Evolutionary conservation across 352 stramenopile genomes (phyloP), one percentile per base, ranked within the genome.

Genomic region (Globisporangium paddicum): DNA sequence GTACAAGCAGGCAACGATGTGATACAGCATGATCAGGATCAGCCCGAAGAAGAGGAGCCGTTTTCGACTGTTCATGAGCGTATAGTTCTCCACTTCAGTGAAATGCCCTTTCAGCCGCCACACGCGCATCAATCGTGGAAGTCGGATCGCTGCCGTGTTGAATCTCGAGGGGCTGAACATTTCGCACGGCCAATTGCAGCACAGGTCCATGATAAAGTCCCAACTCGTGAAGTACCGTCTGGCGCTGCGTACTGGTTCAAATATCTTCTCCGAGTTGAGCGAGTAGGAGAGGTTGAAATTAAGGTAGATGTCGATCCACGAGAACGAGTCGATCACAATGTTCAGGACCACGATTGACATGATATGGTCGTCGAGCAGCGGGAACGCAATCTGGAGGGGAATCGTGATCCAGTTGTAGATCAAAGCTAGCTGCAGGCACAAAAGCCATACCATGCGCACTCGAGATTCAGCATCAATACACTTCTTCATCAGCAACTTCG

Each of bases 321-420:
- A 61, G 1, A 80, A n/a, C 10, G 62, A 25, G 45, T 85, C 75
- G 2, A 55, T 52, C 8, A 67, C n/a, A 16, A 67, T 5, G 41
- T 82, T 79, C 19, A 80, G 16, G 14, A 62, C 52, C 21, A 63
- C 60, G 28, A 86, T 62, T 37, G 64, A 61, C 54, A 64, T 72
- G 28, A 60, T 64, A 50, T 68, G 52, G 51, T 62, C 35, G 28
- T 70, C 45, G 53, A 72, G 46, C 3, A 87, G 51, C 25, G 62
- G 51, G 47, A 87, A 87, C 13, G 73, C 65, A 13, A 87, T 72
- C 35, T 82, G 68, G 3, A 86, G 55, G 0, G 75, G 77, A 6
- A 85, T 51, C 14, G 72, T 42, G 3, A 83, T 58, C 78, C 75
- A 86, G 52, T 86, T 82, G 67, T 85, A 86, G 54, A 69, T 75